A percentile compares a stretch with the other conserved stretches of the same genome.
Evolutionary conservation across 306 rosid genomes (phyloP).

Genomic region (Oxytropis ochrocephala): DNA sequence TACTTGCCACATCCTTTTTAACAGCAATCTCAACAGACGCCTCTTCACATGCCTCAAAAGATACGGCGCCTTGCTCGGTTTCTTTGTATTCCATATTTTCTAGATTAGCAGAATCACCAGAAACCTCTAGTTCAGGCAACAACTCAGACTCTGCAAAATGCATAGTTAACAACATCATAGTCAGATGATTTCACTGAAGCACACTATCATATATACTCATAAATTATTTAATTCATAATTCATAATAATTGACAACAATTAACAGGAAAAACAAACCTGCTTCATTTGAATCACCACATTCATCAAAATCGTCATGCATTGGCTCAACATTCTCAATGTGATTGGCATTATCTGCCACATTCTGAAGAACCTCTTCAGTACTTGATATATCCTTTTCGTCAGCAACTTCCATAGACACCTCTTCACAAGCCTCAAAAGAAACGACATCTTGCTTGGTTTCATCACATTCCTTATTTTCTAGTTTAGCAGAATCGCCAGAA

Average conservation of each 20-base stretch:
- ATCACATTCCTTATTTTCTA: not conserved
- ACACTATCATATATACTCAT: not conserved
- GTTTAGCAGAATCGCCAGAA: not conserved
- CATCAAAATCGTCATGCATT: not conserved
- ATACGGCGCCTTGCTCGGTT: not conserved
- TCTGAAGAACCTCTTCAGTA: no score
- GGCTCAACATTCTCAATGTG: not conserved
- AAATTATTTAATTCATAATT: not conserved
- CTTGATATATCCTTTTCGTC: not conserved
- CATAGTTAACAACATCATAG: not conserved
- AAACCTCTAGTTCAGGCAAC: not conserved
- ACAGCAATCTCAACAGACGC: not conserved
- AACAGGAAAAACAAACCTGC: constrained; percentile 8
- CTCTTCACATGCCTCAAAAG: not conserved
- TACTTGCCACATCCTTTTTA: not conserved
- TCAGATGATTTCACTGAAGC: not conserved
- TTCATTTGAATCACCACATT: not conserved
- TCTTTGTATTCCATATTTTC: not conserved
- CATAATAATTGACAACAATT: not conserved
- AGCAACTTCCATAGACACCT: not conserved
- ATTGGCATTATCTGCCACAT: no score
- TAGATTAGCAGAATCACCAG: not conserved
- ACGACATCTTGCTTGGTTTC: not conserved
- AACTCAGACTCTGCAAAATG: constrained; percentile 10
- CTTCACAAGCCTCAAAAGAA: not conserved